Evolutionary conservation across 176 grass and related monocot genomes (phyloP).

Genomic region (Oryza australiensis): DNA sequence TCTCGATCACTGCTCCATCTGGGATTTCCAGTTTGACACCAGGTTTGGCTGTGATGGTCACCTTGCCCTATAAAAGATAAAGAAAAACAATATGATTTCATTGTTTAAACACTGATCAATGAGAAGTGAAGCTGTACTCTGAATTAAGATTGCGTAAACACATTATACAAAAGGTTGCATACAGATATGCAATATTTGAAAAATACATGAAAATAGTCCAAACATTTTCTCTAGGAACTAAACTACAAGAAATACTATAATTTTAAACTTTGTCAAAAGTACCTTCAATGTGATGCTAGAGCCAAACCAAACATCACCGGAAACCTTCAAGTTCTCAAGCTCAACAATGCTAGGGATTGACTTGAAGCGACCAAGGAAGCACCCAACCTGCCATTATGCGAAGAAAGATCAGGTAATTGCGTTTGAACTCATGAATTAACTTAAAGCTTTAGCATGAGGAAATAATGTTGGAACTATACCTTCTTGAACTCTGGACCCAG

Average conservation of each 20-base stretch:
- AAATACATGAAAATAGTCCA: neutral
- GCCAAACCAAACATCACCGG: conserved; percentile 89
- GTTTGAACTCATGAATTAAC: neutral
- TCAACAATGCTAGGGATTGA: conserved; percentile 94
- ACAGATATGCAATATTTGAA: neutral
- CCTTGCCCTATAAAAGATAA: conserved; percentile 49
- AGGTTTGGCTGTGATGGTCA: conserved; percentile 68
- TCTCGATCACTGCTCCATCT: conserved; percentile 65
- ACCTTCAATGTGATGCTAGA: conserved; percentile 76
- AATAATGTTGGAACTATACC: conserved; percentile 39
- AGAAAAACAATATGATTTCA: conserved; percentile 8
- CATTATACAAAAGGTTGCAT: neutral
- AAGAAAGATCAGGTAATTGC: conserved; percentile 4
- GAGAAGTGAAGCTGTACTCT: neutral
- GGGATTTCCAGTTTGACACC: conserved; percentile 76
- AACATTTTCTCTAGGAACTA: neutral
- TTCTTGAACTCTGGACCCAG: conserved; percentile 95
- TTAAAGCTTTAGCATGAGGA: neutral
- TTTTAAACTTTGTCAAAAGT: conserved; percentile 25
- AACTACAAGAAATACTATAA: conserved; percentile 15
- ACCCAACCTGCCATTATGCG: conserved; percentile 54
- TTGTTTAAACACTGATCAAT: neutral
- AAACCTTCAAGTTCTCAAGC: conserved; percentile 90
- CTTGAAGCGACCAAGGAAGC: conserved; percentile 85
- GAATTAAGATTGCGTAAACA: neutral